phyloP scores from a whole-genome alignment of 1,284 basidiomycete species.

The Mrakiaceae sp. region DNA sequence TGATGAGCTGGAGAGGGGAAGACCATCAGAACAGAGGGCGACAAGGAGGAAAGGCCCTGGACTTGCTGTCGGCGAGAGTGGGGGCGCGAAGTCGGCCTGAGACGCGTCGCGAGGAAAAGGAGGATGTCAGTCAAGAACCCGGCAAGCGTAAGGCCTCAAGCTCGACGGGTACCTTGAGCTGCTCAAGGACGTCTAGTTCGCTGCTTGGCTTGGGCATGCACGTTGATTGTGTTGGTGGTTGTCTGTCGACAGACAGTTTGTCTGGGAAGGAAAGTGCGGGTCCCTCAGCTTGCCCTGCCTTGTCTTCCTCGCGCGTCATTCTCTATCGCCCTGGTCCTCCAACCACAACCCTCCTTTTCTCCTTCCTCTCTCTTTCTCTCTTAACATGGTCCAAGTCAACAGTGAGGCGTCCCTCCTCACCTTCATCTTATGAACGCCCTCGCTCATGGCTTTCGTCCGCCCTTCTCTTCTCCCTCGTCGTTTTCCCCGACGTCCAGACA shows the following conservation, averaged over 20 bases:
- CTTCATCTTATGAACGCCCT: background rate
- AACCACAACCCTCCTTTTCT: background rate
- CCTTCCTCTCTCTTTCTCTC: background rate
- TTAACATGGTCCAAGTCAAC: slow-evolving; percentile 41
- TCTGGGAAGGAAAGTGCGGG: too few species aligned
- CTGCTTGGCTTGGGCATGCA: too few species aligned
- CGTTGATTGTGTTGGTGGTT: too few species aligned
- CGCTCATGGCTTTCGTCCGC: too few species aligned
- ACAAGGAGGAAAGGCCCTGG: slow-evolving; percentile 38
- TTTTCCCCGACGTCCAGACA: slow-evolving; percentile 41
- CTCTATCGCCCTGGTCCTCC: background rate
- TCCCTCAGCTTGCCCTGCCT: too few species aligned
- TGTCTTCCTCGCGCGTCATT: background rate
- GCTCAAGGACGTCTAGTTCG: background rate
- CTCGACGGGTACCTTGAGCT: background rate
- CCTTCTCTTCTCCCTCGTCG: too few species aligned
- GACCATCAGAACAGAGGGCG: background rate
- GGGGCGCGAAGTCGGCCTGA: slow-evolving; percentile 8
- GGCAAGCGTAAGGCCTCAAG: too few species aligned
- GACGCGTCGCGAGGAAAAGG: background rate
- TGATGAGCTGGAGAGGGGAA: background rate
- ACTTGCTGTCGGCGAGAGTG: slow-evolving; percentile 46
- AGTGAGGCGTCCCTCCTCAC: background rate
- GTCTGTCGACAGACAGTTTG: too few species aligned
- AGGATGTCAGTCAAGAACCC: background rate